Base-by-base conservation (phyloP, 176 grass and related monocot genomes). In the Pontederia crassipes region DNA sequence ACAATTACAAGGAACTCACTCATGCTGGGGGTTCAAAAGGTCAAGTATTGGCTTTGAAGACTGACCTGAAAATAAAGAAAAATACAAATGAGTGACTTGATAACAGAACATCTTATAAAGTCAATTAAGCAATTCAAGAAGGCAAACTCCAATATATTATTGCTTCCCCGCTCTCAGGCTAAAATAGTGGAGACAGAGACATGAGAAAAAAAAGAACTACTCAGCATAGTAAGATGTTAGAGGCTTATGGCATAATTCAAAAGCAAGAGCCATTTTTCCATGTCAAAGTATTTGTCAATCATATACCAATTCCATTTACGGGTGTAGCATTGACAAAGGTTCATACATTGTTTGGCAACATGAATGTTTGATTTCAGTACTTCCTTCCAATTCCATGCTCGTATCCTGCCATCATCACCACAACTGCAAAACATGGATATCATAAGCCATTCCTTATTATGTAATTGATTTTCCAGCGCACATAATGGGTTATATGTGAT, bases 11-110 rank as follows among this genome's bases (percentile, higher is more conserved):
- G 32, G 32, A 69, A 70, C 86, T 85, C 80, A 98, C 92, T 83
- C 84, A 24, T 91, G 93, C 47, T 92, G 93, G 18, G 84, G 87
- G 77, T 92, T 98, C 46, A 88, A 78, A 73, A 92, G 72, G 64
- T 98, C 87, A 78, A 98, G 84, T 28, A 78, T 55, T 73, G 87
- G 93, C 67, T 88, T 83, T 45, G 83, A 57, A 72, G 81, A 74
- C 67, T 91, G 75, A 45, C 93, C 87, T 92, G 87, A 35, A 64
- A 74, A 20, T 40, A 60, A 27, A 78, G 12, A 72, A 57, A 49
- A 45, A 9, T 15, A 69, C 49, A 82, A 76, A 12, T 3, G 16
- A 75, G 6, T 51, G 45, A 49, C 28, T 8, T 55, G 28, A 49
- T 7, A 75, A 15, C 28, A 73, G 17, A 60, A 68, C 45, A 59